Conservation (phyloP, 139 green algal species). For the Zygnema cylindricum region DNA sequence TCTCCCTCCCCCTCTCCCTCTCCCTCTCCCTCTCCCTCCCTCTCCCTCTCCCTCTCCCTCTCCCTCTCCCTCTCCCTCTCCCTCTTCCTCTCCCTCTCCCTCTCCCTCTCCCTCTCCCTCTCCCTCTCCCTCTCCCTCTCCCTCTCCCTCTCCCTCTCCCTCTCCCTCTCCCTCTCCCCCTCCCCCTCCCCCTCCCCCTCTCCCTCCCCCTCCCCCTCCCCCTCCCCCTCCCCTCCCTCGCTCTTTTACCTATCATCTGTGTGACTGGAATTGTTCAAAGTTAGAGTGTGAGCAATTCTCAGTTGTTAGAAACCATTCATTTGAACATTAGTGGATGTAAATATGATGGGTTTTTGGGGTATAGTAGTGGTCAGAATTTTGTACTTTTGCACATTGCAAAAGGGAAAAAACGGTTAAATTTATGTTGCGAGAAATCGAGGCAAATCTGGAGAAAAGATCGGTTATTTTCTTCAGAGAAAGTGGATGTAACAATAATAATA, state of each 20-base stretch:
- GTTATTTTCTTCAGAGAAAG: too few species aligned
- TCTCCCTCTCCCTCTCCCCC: not conserved
- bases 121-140: not conserved
- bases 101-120: not conserved
- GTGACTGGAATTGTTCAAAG: not conserved
- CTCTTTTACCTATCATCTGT: not conserved
- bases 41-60: constrained; percentile 1
- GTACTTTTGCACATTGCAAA: too few species aligned
- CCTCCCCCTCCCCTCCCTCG: not conserved
- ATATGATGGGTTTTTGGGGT: too few species aligned
- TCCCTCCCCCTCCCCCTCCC: not conserved
- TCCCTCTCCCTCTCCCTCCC: not conserved
- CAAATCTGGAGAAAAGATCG: too few species aligned
- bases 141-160: not conserved
- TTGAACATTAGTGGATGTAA: too few species aligned
- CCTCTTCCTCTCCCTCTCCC: not conserved
- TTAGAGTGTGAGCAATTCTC: too few species aligned
- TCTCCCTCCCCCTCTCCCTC: not conserved
- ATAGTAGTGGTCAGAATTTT: too few species aligned
- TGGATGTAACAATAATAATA: too few species aligned
- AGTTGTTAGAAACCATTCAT: too few species aligned
- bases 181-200: not conserved
- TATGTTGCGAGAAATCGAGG: too few species aligned
- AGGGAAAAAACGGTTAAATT: too few species aligned
- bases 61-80: not conserved